Base-by-base conservation (phyloP, 768 basidiomycete species). In the Fistulinella prunicolor region DNA sequence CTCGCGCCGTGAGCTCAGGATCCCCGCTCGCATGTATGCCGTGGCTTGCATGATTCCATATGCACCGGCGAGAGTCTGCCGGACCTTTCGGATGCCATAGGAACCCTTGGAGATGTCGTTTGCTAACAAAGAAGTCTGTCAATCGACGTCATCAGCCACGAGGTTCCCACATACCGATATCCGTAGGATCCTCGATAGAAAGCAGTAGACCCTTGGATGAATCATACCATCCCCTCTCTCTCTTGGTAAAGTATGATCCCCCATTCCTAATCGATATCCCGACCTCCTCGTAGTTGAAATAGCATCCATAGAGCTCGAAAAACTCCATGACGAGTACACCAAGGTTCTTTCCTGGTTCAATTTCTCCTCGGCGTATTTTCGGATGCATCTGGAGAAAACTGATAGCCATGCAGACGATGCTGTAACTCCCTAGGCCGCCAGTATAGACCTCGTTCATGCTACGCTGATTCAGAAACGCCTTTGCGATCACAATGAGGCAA, bases 371-470 rank as follows among this genome's bases (percentile, higher is more conserved):
- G 34, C 94, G 83, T 50, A 98, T 83, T 66, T 94, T 95, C 2
- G 96, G 96, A 59, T 99, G 96, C 78, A 96, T 90, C 77, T 98
- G 96, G 40, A 99, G 73, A 65, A 99, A 99, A 66, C 83, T 91
- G 55, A 97, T 81, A 10, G 87, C 93, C 47, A 99, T 68, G 65
- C 91, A 96, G 46, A 97, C 92, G 49, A 96, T 91, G 56, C 87
- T 85, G 64, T 97, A 98, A 61, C 89, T 92, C 19, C 95, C 94
- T 29, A 99, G 67, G 2, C 96, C 96, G 8, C 96, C 95, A 0
- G 86, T 89, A 65, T 86, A 97, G n/a, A 98, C 95, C 67, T 98
- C 96, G 65, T 99, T 98, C 92, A 97, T 89, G 23, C 81, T 81
- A 34, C 94, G 76, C 63, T 96, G 92, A 55, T 76, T 79, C 45